Conservation (phyloP, 2,329 filamentous ascomycete genomes). For the Orbilia javanica region DNA sequence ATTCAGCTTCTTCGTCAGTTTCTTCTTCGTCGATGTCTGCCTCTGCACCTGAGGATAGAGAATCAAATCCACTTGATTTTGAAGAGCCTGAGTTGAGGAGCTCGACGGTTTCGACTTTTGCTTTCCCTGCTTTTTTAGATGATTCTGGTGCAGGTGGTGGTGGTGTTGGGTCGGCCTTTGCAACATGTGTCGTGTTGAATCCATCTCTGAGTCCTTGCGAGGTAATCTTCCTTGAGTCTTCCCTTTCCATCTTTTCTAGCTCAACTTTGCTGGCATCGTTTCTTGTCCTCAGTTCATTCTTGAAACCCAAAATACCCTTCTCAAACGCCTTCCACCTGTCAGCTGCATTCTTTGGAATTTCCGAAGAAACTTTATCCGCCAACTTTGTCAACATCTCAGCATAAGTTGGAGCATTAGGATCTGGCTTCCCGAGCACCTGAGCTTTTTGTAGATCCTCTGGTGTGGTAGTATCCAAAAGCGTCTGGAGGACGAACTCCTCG, state of each 20-base stretch:
- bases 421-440: conserved; percentile 33
- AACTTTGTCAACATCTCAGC: conserved; percentile 99
- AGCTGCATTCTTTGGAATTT: conserved; percentile 79
- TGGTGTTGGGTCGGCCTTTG: conserved; percentile 69
- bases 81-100: conserved; percentile 77
- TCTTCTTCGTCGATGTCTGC: conserved; percentile 73
- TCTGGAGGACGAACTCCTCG: conserved; percentile 87
- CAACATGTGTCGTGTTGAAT: conserved; percentile 87
- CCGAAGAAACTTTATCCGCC: conserved; percentile 90
- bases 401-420: conserved; percentile 77
- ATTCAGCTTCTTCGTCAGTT: conserved; percentile 70
- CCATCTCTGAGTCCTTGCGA: conserved; percentile 89
- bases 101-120: conserved; percentile 72
- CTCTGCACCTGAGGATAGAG: conserved; percentile 72
- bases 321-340: conserved; percentile 81
- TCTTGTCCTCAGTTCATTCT: conserved; percentile 80
- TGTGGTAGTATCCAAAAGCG: conserved; percentile 76
- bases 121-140: conserved; percentile 67
- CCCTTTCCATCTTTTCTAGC: conserved; percentile 83
- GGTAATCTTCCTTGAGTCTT: conserved; percentile 90
- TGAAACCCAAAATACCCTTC: conserved; percentile 80
- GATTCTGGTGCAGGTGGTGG: conserved; percentile 20
- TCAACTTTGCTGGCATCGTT: conserved; percentile 81
- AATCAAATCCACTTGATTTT: conserved; percentile 67
- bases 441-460: conserved; percentile 44